A percentile compares a stretch with the other conserved stretches of the same genome.
Evolutionary conservation across 768 basidiomycete species (phyloP).

Genomic region (Leucocoprinus birnbaumii): DNA sequence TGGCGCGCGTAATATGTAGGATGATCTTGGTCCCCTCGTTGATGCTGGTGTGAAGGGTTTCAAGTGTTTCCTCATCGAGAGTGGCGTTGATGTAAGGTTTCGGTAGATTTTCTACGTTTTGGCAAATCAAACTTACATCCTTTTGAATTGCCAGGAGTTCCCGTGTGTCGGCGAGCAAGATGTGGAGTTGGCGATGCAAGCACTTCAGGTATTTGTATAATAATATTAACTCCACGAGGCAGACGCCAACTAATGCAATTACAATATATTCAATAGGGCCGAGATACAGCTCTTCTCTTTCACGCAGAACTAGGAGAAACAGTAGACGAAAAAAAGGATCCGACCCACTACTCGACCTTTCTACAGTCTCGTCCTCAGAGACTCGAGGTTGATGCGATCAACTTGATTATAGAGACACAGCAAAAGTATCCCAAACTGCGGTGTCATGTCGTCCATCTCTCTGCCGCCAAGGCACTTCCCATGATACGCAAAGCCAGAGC

Average conservation of each 20-base stretch:
- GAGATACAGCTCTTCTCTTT: slow-evolving; percentile 75
- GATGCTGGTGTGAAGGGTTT: slow-evolving; percentile 88
- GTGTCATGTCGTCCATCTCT: slow-evolving; percentile 95
- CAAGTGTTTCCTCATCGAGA: slow-evolving; percentile 95
- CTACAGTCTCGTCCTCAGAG: slow-evolving; percentile 78
- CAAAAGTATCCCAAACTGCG: slow-evolving; percentile 61
- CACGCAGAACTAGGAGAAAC: slow-evolving; percentile 80
- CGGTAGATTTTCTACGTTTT: slow-evolving; percentile 8
- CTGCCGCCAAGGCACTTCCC: slow-evolving; percentile 80
- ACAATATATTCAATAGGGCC: slow-evolving; percentile 47
- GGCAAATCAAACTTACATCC: slow-evolving; percentile 11
- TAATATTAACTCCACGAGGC: slow-evolving; percentile 14
- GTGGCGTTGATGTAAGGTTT: slow-evolving; percentile 84
- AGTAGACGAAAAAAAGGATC: slow-evolving; percentile 24
- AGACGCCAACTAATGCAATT: slow-evolving; percentile 1
- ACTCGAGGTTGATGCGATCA: slow-evolving; percentile 81
- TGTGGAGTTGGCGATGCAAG: slow-evolving; percentile 64
- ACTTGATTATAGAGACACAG: slow-evolving; percentile 68
- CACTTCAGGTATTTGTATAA: slow-evolving; percentile 71
- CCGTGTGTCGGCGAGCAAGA: slow-evolving; percentile 78
- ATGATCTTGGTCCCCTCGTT: slow-evolving; percentile 72
- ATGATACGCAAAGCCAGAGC: slow-evolving; percentile 66
- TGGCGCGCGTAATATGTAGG: slow-evolving; percentile 36
- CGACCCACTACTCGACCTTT: slow-evolving; percentile 74
- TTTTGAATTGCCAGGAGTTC: slow-evolving; percentile 76